phyloP scores from a whole-genome alignment of 2,329 filamentous ascomycete genomes.

The Canariomyces notabilis region DNA sequence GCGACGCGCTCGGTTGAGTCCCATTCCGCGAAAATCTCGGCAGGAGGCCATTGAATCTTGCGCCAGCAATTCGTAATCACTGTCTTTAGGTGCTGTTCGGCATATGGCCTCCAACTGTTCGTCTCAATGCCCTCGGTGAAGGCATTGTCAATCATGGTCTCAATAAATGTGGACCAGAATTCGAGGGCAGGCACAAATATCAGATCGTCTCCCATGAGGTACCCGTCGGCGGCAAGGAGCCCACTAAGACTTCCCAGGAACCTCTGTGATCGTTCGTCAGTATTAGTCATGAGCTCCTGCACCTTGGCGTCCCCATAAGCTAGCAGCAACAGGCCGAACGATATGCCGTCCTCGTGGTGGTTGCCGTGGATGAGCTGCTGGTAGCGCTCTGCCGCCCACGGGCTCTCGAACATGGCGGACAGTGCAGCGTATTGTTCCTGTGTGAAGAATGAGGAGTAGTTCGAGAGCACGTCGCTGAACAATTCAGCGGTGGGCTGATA shows the following conservation, averaged over 20 bases:
- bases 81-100: conserved; percentile 55
- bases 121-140: conserved; percentile 45
- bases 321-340: conserved; percentile 62
- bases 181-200: conserved; percentile 71
- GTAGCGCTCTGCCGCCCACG: conserved; percentile 55
- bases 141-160: conserved; percentile 57
- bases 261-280: conserved; percentile 45
- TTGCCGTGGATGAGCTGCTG: conserved; percentile 52
- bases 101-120: conserved; percentile 52
- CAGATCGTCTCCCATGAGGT: conserved; percentile 66
- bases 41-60: conserved; percentile 64
- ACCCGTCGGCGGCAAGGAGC: conserved; percentile 60
- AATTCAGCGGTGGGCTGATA: conserved; percentile 59
- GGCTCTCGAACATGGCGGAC: conserved; percentile 53
- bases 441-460: conserved; percentile 59
- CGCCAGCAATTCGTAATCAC: conserved; percentile 62
- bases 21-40: conserved; percentile 57
- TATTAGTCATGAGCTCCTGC: conserved; percentile 51
- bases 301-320: conserved; percentile 65
- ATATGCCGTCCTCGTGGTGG: conserved; percentile 58
- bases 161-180: conserved; percentile 75
- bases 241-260: conserved; percentile 58
- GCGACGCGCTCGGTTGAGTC: conserved; percentile 62
- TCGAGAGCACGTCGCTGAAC: conserved; percentile 59
- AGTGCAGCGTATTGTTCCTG: conserved; percentile 53